These are phyloP conservation scores for Debaryomyces maramus DNA, from an alignment of 805 yeast species.

Conservation along the genomic window DNA sequence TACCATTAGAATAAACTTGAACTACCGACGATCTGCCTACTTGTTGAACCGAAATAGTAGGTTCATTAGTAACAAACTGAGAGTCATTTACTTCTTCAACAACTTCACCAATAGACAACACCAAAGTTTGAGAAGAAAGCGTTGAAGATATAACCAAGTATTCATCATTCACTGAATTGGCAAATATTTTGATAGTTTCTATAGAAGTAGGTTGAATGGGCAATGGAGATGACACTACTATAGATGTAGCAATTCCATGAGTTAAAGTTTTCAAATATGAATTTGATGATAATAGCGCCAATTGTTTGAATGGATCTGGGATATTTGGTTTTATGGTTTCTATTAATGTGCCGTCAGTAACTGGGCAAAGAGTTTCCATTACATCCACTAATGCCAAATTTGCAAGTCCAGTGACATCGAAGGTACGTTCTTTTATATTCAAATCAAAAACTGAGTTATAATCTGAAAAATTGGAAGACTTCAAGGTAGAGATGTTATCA, in stretches of 20 bases:
- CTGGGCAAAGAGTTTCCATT: constrained; percentile 53
- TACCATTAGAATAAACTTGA: constrained; percentile 72
- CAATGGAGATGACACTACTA: constrained; percentile 71
- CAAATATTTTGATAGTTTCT: constrained; percentile 57
- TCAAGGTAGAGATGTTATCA: constrained; percentile 28
- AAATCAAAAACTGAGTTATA: constrained; percentile 1
- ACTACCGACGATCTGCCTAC: constrained; percentile 62
- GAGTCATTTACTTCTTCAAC: constrained; percentile 75
- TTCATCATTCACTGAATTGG: constrained; percentile 52
- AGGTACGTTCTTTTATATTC: not conserved
- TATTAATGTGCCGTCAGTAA: constrained; percentile 29
- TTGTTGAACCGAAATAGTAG: constrained; percentile 69
- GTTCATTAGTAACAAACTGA: constrained; percentile 53
- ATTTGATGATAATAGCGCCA: constrained; percentile 35
- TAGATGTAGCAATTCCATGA: constrained; percentile 60
- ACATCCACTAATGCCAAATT: constrained; percentile 62
- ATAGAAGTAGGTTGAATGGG: constrained; percentile 63
- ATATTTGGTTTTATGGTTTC: constrained; percentile 12
- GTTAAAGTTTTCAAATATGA: constrained; percentile 49
- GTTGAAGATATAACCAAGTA: constrained; percentile 61
- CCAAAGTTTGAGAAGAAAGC: constrained; percentile 64
- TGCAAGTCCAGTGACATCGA: constrained; percentile 37
- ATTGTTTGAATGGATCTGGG: constrained; percentile 19
- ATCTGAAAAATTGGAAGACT: constrained; percentile 9
- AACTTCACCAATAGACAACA: constrained; percentile 74